Percentiles rank a stretch among this genome's conserved stretches.
These are phyloP conservation scores for Starmerella roubikii DNA, from an alignment of 805 yeast genomes.

Conservation along the genomic window DNA sequence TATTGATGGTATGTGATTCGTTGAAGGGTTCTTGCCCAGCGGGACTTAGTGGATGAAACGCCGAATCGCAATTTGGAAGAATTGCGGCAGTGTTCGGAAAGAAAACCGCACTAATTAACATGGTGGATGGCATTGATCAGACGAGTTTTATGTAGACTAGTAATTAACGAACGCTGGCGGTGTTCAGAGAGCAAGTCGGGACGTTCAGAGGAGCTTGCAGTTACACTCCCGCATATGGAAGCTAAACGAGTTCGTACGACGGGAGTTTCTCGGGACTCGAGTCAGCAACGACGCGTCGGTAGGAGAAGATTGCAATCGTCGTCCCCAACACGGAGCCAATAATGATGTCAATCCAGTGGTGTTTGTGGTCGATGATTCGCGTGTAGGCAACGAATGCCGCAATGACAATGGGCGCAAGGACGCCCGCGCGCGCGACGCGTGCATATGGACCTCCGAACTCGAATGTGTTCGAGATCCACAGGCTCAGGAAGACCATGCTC, in stretches of 20 bases:
- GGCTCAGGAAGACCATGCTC: conserved; percentile 34
- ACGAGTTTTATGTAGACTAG: too few relatives aligned
- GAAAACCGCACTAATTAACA: too few relatives aligned
- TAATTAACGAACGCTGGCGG: too few relatives aligned
- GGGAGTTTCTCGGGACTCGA: not conserved
- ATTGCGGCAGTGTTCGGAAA: too few relatives aligned
- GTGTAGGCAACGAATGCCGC: conserved; percentile 71
- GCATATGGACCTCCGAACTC: conserved; percentile 2
- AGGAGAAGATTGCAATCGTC: conserved; percentile 43
- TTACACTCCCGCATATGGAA: too few relatives aligned
- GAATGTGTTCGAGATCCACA: conserved; percentile 37
- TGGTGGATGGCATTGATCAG: too few relatives aligned
- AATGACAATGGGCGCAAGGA: conserved; percentile 32
- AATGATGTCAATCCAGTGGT: conserved; percentile 75
- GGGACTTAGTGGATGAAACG: not conserved
- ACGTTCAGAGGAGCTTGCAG: too few relatives aligned
- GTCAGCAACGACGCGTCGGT: conserved; percentile 23
- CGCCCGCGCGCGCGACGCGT: conserved; percentile 1
- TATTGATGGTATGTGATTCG: conserved; percentile 7
- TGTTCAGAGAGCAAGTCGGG: too few relatives aligned
- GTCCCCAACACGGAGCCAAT: conserved; percentile 60
- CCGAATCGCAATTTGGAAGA: not conserved
- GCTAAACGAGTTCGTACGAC: too few relatives aligned
- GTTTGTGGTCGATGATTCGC: conserved; percentile 85
- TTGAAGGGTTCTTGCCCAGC: not conserved